Percentiles rank a stretch among this genome's conserved stretches.
phyloP scores from a whole-genome alignment of 306 rosid species.

The Sicyos baderoa region DNA sequence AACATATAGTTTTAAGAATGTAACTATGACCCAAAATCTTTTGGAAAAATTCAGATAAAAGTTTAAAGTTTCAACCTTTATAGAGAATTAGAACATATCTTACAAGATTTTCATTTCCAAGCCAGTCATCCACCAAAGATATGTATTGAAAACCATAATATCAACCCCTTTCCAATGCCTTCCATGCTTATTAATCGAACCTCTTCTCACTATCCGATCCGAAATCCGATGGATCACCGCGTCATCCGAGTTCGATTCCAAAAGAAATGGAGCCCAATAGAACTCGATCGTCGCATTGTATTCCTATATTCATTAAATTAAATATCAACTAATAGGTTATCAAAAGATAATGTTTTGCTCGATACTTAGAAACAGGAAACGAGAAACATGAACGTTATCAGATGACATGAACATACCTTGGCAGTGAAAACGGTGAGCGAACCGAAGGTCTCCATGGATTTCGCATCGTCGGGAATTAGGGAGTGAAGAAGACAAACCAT shows the following conservation, averaged over 20 bases:
- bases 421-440: constrained; percentile 80
- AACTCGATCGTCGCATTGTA: constrained; percentile 94
- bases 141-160: constrained; percentile 74
- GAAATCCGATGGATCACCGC: constrained; percentile 67
- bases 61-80: too few species aligned
- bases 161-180: constrained; percentile 78
- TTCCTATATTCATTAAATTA: constrained; percentile 23
- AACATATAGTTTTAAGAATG: too few species aligned
- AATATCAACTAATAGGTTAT: not conserved
- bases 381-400: not conserved
- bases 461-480: constrained; percentile 58
- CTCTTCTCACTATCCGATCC: constrained; percentile 76
- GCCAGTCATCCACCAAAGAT: constrained; percentile 98
- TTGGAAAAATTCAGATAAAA: too few species aligned
- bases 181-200: constrained; percentile 83
- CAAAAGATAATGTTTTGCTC: not conserved
- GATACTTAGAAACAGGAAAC: not conserved
- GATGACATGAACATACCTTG: constrained; percentile 36
- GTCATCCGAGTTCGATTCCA: constrained; percentile 75
- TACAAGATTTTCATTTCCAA: constrained; percentile 73
- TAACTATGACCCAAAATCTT: too few species aligned
- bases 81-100: not conserved
- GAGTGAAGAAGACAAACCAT: constrained; percentile 76
- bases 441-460: constrained; percentile 86
- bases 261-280: constrained; percentile 97